Evolutionary conservation across 2,329 filamentous ascomycete genomes (phyloP).

Genomic region (Periconia macrospinosa): DNA sequence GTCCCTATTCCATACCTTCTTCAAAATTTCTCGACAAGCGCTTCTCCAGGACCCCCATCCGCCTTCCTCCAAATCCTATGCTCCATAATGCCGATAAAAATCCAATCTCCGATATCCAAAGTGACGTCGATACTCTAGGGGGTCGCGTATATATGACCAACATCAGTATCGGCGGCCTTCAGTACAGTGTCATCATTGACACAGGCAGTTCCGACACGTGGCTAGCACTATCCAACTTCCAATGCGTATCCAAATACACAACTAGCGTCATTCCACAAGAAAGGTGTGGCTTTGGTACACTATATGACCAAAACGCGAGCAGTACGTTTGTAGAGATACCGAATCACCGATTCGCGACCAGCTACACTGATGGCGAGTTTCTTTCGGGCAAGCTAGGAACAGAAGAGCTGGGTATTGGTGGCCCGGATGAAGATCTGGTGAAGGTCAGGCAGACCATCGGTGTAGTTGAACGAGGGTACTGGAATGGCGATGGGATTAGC

Average conservation of each 20-base stretch:
- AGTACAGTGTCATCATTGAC: slow-evolving; percentile 30
- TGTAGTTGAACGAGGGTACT: slow-evolving; percentile 28
- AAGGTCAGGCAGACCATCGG: slow-evolving; percentile 28
- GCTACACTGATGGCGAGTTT: slow-evolving; percentile 29
- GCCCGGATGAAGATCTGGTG: slow-evolving; percentile 8
- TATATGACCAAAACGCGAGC: slow-evolving; percentile 13
- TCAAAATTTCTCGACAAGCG: slow-evolving; percentile 15
- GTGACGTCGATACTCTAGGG: slow-evolving; percentile 24
- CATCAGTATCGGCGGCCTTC: slow-evolving; percentile 16
- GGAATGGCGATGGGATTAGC: slow-evolving; percentile 29
- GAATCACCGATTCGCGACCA: slow-evolving; percentile 17
- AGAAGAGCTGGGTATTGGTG: slow-evolving; percentile 23
- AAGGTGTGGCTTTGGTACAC: slow-evolving; percentile 20
- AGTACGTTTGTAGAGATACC: slow-evolving; percentile 3
- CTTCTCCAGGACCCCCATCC: neutral
- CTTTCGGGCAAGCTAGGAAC: slow-evolving; percentile 21
- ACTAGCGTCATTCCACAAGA: slow-evolving; percentile 3
- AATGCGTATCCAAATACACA: slow-evolving; percentile 11
- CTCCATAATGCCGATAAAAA: neutral
- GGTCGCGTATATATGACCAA: slow-evolving; percentile 35
- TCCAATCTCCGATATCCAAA: slow-evolving; percentile 9
- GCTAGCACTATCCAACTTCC: slow-evolving; percentile 19
- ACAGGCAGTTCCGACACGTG: slow-evolving; percentile 33
- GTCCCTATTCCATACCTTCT: slow-evolving; percentile 5
- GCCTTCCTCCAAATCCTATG: slow-evolving; percentile 2